phyloP scores from a whole-genome alignment of 768 basidiomycete genomes.

The Lactarius quietus region DNA sequence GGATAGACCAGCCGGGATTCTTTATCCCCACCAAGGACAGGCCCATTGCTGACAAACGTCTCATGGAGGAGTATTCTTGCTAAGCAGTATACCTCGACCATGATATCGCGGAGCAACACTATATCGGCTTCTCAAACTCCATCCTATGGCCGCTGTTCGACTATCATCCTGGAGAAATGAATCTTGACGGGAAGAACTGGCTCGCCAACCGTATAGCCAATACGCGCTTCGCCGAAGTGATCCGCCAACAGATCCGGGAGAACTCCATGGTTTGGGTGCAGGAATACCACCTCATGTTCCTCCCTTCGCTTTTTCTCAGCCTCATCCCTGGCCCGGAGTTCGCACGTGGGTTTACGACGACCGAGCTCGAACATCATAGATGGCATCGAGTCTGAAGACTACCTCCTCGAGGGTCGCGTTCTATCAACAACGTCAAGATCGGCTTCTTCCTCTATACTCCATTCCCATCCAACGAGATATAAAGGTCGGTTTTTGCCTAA shows the following conservation, averaged over 20 bases:
- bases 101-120: constrained; percentile 97
- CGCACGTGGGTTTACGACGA: constrained; percentile 47
- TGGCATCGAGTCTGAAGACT: constrained; percentile 55
- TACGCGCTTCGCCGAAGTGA: constrained; percentile 87
- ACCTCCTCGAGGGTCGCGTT: constrained; percentile 35
- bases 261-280: constrained; percentile 99
- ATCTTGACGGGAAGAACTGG: constrained; percentile 99
- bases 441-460: constrained; percentile 99
- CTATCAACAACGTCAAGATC: constrained; percentile 76
- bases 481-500: constrained; percentile 58
- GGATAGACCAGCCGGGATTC: constrained; percentile 96
- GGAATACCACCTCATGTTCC: constrained; percentile 96
- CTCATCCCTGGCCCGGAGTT: constrained; percentile 70
- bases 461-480: constrained; percentile 97
- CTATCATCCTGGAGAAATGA: constrained; percentile 99
- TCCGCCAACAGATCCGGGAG: constrained; percentile 70
- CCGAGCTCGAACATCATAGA: constrained; percentile 69
- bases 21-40: constrained; percentile 93
- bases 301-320: constrained; percentile 91
- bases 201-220: constrained; percentile 96
- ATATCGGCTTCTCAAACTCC: constrained; percentile 98
- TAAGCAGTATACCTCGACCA: constrained; percentile 98
- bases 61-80: constrained; percentile 94
- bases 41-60: constrained; percentile 83
- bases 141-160: constrained; percentile 99